Evolutionary conservation across 352 stramenopile genomes (phyloP).

Genomic region (Globisporangium rhizosaccharum): DNA sequence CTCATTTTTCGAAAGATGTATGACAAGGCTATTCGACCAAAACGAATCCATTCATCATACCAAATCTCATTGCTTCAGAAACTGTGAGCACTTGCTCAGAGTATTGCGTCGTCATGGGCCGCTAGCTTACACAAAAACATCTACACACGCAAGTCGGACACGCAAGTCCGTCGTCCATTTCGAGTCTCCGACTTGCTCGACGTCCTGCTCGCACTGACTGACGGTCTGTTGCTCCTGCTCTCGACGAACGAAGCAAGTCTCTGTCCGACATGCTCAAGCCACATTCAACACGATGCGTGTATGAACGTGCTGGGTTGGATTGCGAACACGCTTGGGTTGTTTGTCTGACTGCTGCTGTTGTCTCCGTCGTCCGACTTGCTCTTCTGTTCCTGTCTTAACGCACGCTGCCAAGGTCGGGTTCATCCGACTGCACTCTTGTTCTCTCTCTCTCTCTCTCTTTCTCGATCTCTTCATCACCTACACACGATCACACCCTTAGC

Average conservation of each 20-base stretch:
- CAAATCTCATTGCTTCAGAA: not conserved
- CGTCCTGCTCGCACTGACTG: too few relatives aligned
- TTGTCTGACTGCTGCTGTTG: too few relatives aligned
- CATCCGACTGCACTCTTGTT: too few relatives aligned
- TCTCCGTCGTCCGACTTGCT: too few relatives aligned
- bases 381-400: too few relatives aligned
- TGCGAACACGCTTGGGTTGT: too few relatives aligned
- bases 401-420: too few relatives aligned
- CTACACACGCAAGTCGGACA: not conserved
- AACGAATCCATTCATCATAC: not conserved
- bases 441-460: not conserved
- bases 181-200: not conserved
- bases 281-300: too few relatives aligned
- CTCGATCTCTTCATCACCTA: not conserved
- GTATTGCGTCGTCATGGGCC: not conserved
- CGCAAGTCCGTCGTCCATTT: not conserved
- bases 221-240: too few relatives aligned
- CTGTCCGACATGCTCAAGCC: too few relatives aligned
- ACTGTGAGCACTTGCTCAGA: not conserved
- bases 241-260: too few relatives aligned
- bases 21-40: not conserved
- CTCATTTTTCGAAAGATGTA: not conserved
- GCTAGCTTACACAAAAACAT: not conserved
- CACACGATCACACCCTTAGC: constrained; percentile 5
- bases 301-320: too few relatives aligned